Evolutionary conservation across 129 eudicot species (phyloP).

Genomic region (Artemisia annua): DNA sequence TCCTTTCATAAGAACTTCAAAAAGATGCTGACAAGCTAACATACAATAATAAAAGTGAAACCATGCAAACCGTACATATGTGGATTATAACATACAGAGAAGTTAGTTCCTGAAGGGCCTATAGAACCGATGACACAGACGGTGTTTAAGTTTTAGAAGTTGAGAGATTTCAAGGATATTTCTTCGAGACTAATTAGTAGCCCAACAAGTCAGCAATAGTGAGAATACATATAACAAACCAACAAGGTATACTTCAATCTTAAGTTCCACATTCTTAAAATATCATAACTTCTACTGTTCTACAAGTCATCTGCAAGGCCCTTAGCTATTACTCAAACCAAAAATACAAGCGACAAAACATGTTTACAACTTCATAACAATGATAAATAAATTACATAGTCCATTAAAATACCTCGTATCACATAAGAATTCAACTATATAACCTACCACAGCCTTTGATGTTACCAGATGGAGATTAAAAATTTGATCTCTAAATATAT

Average conservation of each 20-base stretch:
- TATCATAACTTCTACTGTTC: not conserved
- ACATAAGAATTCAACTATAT: too few relatives aligned
- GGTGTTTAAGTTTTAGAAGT: not conserved
- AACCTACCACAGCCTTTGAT: too few relatives aligned
- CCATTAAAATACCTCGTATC: not conserved
- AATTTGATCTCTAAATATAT: too few relatives aligned
- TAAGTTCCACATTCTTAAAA: not conserved
- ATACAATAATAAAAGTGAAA: conserved; percentile 1
- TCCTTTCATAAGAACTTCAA: not conserved
- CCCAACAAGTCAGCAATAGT: conserved; percentile 1
- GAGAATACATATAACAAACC: conserved; percentile 4
- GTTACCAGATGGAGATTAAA: too few relatives aligned
- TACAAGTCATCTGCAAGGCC: not conserved
- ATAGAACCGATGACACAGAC: not conserved
- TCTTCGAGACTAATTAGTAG: conserved; percentile 11
- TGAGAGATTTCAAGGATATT: conserved; percentile 1
- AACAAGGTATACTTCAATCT: not conserved
- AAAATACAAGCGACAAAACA: not conserved
- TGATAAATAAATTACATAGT: not conserved
- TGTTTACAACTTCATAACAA: not conserved
- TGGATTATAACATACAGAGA: not conserved
- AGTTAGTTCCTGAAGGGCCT: not conserved
- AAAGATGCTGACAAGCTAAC: not conserved
- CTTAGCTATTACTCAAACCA: not conserved
- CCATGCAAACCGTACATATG: not conserved